phyloP scores from a whole-genome alignment of 208 protist species.

The Leishmania braziliensis region DNA sequence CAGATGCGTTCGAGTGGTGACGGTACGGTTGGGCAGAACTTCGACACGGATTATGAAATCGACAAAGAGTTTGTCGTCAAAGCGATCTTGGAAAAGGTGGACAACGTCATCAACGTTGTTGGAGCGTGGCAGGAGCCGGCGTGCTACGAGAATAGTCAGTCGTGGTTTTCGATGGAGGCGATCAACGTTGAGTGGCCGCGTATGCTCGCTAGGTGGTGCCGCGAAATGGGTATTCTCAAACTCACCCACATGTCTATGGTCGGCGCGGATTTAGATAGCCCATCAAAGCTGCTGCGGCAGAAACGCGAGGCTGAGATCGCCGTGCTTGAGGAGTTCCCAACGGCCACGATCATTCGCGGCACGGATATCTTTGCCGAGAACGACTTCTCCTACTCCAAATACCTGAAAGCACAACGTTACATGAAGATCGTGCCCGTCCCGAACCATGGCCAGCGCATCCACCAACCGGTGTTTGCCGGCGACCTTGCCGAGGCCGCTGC shows the following conservation, averaged over 20 bases:
- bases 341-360: constrained; percentile 86
- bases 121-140: constrained; percentile 89
- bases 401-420: constrained; percentile 87
- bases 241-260: constrained; percentile 92
- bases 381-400: constrained; percentile 89
- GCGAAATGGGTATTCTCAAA: constrained; percentile 85
- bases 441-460: constrained; percentile 84
- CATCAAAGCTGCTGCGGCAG: constrained; percentile 86
- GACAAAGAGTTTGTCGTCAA: constrained; percentile 93
- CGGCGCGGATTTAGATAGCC: constrained; percentile 84
- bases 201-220: constrained; percentile 88
- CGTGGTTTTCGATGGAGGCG: constrained; percentile 91
- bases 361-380: constrained; percentile 90
- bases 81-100: constrained; percentile 88
- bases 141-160: constrained; percentile 89
- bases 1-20: constrained; percentile 74
- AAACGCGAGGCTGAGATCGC: constrained; percentile 86
- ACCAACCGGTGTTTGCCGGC: constrained; percentile 91
- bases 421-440: constrained; percentile 86
- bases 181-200: constrained; percentile 92
- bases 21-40: constrained; percentile 88
- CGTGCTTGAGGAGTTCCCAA: constrained; percentile 92
- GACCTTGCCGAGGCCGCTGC: constrained; percentile 82
- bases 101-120: constrained; percentile 75
- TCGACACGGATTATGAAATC: constrained; percentile 89